A percentile compares a stretch with the other conserved stretches of the same genome.
These are phyloP conservation scores for Wallacemonas collosoma DNA, from an alignment of 208 protist species.

Conservation along the genomic window DNA sequence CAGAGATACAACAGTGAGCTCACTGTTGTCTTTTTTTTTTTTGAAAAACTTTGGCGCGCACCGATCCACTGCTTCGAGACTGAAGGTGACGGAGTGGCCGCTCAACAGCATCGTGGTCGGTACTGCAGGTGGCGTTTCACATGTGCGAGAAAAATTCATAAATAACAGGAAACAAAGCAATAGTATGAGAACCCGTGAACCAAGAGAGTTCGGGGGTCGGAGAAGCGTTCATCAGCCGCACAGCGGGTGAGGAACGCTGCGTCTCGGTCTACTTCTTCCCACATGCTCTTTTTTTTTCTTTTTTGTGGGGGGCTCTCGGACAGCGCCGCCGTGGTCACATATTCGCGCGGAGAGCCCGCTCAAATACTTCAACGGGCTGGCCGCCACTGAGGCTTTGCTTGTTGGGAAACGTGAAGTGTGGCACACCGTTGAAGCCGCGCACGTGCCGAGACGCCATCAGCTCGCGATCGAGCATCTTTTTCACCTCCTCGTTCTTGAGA, in stretches of 20 bases:
- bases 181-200: no score
- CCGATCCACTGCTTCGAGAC: no score
- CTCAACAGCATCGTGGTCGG: no score
- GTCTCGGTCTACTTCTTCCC: not conserved
- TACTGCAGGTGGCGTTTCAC: no score
- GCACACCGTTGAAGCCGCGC: conserved; percentile 32
- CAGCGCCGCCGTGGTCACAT: conserved; percentile 7
- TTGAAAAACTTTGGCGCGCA: no score
- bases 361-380: conserved; percentile 34
- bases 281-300: not conserved
- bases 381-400: conserved; percentile 31
- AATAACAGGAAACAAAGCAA: no score
- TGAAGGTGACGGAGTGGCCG: no score
- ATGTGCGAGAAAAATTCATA: no score
- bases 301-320: not conserved
- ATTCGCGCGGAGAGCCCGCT: conserved; percentile 23
- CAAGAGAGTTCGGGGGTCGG: no score
- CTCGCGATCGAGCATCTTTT: conserved; percentile 26
- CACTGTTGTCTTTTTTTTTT: no score
- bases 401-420: conserved; percentile 43
- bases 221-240: not conserved
- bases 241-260: not conserved
- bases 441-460: conserved; percentile 4
- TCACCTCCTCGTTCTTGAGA: conserved; percentile 17
- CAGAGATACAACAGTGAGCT: no score